phyloP scores from a whole-genome alignment of 495 filamentous ascomycete genomes.

The Xylaria curta region DNA sequence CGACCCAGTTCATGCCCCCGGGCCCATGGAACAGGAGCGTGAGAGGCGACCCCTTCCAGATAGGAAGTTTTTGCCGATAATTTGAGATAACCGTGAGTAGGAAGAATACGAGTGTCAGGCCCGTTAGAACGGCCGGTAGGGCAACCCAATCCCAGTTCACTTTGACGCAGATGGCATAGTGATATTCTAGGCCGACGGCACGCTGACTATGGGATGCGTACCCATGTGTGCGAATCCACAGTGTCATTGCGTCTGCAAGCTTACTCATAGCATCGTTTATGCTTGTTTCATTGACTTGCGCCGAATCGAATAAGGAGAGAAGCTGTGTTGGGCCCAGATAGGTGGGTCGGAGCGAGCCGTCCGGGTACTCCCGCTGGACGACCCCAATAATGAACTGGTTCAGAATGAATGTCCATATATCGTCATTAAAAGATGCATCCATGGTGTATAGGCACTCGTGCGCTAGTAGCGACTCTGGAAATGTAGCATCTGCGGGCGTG shows the following conservation, averaged over 20 bases:
- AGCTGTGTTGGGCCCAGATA: conserved; percentile 6
- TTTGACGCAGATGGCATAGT: conserved; percentile 17
- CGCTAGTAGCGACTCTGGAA: conserved; percentile 7
- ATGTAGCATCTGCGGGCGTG: neutral
- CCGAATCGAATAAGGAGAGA: neutral
- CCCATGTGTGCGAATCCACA: conserved; percentile 13
- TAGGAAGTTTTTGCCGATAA: neutral
- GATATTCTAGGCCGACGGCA: conserved; percentile 8
- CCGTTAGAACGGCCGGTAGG: neutral
- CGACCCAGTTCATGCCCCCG: neutral
- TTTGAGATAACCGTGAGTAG: conserved; percentile 4
- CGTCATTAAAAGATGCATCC: neutral
- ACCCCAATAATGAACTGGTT: conserved; percentile 9
- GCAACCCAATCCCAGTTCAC: conserved; percentile 19
- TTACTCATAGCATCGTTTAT: neutral
- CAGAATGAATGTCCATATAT: conserved; percentile 12
- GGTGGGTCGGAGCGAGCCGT: neutral
- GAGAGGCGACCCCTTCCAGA: conserved; percentile 11
- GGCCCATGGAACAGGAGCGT: conserved; percentile 3
- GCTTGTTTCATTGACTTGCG: neutral
- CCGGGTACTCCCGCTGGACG: conserved; percentile 2
- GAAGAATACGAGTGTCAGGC: conserved; percentile 3
- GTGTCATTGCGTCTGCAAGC: conserved; percentile 6
- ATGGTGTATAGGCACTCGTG: conserved; percentile 17
- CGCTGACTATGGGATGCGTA: neutral